These are phyloP conservation scores for Plasmodium reichenowi DNA, from an alignment of 169 alveolate species.

Conservation along the genomic window DNA sequence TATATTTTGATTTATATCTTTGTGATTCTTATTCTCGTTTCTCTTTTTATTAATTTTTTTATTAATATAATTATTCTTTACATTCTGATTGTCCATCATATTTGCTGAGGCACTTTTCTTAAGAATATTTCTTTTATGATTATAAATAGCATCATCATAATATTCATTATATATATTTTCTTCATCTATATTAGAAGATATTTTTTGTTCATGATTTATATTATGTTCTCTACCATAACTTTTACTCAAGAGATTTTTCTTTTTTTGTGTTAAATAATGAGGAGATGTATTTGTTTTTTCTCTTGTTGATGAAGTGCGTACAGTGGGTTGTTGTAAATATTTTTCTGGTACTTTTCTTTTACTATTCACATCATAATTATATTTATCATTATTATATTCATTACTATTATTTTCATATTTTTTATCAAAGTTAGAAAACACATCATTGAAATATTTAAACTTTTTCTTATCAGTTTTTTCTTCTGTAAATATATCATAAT, in stretches of 20 bases:
- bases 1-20: no score
- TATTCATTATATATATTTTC: no score
- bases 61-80: neutral
- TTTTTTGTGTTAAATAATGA: neutral
- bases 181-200: neutral
- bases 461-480: conserved; percentile 63
- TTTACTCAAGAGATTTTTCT: neutral
- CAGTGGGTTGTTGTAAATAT: neutral
- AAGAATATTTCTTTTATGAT: no score
- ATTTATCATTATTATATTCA: neutral
- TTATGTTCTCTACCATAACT: neutral
- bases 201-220: conserved; percentile 21
- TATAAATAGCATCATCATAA: no score
- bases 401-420: conserved; percentile 42
- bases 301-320: neutral
- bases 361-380: conserved; percentile 8
- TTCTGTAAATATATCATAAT: conserved; percentile 75
- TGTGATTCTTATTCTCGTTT: no score
- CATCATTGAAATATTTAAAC: conserved; percentile 62
- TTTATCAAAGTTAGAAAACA: conserved; percentile 58
- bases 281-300: neutral
- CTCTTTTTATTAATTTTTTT: no score
- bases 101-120: no score
- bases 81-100: neutral
- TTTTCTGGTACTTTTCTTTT: conserved; percentile 19